phyloP scores from a whole-genome alignment of 495 filamentous ascomycete species.

The Penicillium turbatum region DNA sequence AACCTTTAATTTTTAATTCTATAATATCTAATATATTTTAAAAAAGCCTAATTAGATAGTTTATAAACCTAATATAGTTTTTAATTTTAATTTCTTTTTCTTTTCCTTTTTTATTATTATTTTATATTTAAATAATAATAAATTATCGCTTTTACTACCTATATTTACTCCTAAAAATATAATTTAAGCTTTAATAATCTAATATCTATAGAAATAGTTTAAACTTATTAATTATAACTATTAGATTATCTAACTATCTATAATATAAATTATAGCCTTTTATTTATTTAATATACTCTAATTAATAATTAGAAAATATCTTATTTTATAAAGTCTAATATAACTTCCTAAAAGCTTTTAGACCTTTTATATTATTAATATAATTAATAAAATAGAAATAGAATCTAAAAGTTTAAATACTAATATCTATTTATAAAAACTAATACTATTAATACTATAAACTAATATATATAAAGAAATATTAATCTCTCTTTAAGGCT shows the following conservation, averaged over 20 bases:
- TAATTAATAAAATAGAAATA: constrained; percentile 1
- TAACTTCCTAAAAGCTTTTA: constrained; percentile 1
- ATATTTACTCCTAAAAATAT: constrained; percentile 10
- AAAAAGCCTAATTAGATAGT: no score
- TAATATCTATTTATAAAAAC: not conserved
- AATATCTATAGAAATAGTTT: constrained; percentile 1
- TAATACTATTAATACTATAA: not conserved
- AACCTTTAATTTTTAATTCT: no score
- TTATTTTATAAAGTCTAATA: constrained; percentile 6
- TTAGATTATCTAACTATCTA: constrained; percentile 2
- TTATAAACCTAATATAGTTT: no score
- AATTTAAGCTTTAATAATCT: constrained; percentile 6
- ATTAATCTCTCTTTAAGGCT: constrained; percentile 2
- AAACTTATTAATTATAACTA: constrained; percentile 2
- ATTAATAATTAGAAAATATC: constrained; percentile 2
- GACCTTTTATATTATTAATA: not conserved
- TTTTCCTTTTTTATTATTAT: no score
- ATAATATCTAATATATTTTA: no score
- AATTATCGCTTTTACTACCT: not conserved
- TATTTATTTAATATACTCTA: constrained; percentile 6
- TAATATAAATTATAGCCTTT: not conserved
- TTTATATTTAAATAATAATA: no score
- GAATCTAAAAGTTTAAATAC: constrained; percentile 1
- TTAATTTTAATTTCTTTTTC: no score
- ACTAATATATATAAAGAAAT: constrained; percentile 5